Base-by-base conservation (phyloP, 2,329 filamentous ascomycete genomes). In the Alternaria ethzedia region DNA sequence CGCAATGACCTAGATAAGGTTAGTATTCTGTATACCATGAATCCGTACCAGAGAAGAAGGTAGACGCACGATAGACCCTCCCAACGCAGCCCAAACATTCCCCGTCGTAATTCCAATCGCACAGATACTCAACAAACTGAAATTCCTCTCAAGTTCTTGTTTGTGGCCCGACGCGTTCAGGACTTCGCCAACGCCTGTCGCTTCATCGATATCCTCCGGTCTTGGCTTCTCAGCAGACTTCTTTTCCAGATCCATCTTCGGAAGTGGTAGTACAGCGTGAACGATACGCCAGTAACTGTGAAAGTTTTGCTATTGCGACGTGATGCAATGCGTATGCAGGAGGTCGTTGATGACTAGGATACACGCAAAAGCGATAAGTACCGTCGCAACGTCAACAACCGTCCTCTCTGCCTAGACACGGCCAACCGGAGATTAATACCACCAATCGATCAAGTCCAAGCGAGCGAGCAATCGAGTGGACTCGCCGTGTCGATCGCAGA, bases 131-230 rank as follows among this genome's bases (percentile, higher is more conserved):
- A 82, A 69, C 4, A 86, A 72, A 43, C 80, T 82, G 72, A 86
- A 86, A 43, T 84, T 82, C 2, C 84, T 79, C 46, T 86, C 81
- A 3, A 87, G 76, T 69, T 86, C 84, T 67, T 86, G 84, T 44
- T 81, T 78, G 70, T 87, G 84, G 2, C 85, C 85, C 3, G 83
- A 84, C 3, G 82, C 82, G 68, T 86, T 86, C 64, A 86, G 71
- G 7, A 81, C 74, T 52, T 81, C 73, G n/a, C 73, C 75, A 9
- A 73, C 69, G 9, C 28, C 73, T 8, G 71, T 58, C 21, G 61
- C 63, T 32, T 74, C 71, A 17, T 73, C 69, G 20, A 65, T 58
- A 26, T 61, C 57, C 20, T 68, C 66, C 17, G 59, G 46, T 23
- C 44, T 57, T 20, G 61, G 59, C 59, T 67, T 68, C 43, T 72